Percentiles rank a stretch among this genome's conserved stretches.
These are phyloP conservation scores for Ogataea nakhonphanomensis DNA, from an alignment of 805 yeast species.

Conservation along the genomic window DNA sequence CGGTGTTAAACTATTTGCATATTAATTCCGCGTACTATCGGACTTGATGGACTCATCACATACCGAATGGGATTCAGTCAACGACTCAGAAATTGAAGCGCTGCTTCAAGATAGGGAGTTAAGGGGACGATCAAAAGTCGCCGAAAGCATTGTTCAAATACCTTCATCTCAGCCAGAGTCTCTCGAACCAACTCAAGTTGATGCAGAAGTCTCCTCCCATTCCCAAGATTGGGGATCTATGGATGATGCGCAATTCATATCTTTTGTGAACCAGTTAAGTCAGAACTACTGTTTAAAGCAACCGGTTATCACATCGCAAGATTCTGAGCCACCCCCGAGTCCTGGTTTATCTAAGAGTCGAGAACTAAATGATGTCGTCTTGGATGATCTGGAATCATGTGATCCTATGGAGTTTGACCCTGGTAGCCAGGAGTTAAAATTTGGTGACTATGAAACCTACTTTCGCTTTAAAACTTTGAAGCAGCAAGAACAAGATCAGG, in stretches of 20 bases:
- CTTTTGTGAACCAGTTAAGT: constrained; percentile 34
- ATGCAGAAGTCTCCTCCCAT: background rate
- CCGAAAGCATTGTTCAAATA: constrained; percentile 6
- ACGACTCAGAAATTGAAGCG: constrained; percentile 22
- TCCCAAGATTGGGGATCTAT: constrained; percentile 35
- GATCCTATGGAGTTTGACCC: constrained; percentile 9
- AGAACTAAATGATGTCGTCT: background rate
- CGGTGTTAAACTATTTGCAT: too few species aligned
- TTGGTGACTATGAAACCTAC: constrained; percentile 68
- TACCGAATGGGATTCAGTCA: constrained; percentile 34
- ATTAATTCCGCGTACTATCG: background rate
- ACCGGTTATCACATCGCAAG: constrained; percentile 10
- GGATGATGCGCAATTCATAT: constrained; percentile 37
- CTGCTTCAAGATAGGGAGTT: constrained; percentile 8
- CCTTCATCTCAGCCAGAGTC: constrained; percentile 15
- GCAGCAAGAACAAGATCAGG: constrained; percentile 57
- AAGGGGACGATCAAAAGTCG: background rate
- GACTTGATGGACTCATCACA: constrained; percentile 12
- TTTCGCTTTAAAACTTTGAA: constrained; percentile 57
- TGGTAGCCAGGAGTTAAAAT: constrained; percentile 42
- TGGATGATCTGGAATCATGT: background rate
- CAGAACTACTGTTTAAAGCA: constrained; percentile 22
- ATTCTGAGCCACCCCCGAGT: too few species aligned
- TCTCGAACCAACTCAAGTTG: constrained; percentile 11
- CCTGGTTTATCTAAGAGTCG: too few species aligned